A percentile compares a stretch with the other conserved stretches of the same genome.
phyloP scores from a whole-genome alignment of 208 protist species.

The Leishmania amazonensis region DNA sequence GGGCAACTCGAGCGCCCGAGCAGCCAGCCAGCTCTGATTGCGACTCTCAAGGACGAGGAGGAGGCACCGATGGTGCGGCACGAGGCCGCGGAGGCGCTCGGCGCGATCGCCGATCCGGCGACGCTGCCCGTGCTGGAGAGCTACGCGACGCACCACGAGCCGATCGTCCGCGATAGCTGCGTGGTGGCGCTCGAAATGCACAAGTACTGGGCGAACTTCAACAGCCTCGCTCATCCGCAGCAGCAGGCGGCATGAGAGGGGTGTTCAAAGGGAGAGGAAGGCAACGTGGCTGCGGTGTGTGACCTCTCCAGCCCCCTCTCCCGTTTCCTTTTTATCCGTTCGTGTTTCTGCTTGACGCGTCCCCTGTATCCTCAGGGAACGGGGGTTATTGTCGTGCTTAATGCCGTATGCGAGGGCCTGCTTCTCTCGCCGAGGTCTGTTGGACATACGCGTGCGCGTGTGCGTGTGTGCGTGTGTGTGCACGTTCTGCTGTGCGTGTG shows the following conservation, averaged over 20 bases:
- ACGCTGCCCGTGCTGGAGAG: constrained; percentile 59
- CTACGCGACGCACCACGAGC: constrained; percentile 74
- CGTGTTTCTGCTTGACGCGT: neutral
- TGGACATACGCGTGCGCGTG: too few relatives aligned
- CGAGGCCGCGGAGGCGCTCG: constrained; percentile 97
- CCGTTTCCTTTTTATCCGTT: neutral
- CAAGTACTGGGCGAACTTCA: constrained; percentile 89
- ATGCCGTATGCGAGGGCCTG: neutral
- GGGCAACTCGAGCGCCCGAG: constrained; percentile 95
- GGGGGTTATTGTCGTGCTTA: neutral
- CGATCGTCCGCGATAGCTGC: constrained; percentile 87
- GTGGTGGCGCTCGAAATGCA: constrained; percentile 87
- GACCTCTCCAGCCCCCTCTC: neutral
- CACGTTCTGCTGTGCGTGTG: neutral
- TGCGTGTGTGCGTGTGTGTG: neutral
- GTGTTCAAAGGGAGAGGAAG: neutral
- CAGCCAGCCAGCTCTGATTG: constrained; percentile 69
- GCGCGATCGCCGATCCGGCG: constrained; percentile 92
- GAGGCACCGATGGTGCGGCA: constrained; percentile 98
- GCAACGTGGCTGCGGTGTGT: neutral
- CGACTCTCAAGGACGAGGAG: constrained; percentile 67
- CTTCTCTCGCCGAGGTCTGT: neutral
- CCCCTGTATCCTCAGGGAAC: too few relatives aligned
- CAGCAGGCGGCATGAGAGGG: neutral
- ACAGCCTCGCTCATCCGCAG: constrained; percentile 36